Conservation (phyloP, 192 early-diverging fungal species). For the Rhizophagus sp. region DNA sequence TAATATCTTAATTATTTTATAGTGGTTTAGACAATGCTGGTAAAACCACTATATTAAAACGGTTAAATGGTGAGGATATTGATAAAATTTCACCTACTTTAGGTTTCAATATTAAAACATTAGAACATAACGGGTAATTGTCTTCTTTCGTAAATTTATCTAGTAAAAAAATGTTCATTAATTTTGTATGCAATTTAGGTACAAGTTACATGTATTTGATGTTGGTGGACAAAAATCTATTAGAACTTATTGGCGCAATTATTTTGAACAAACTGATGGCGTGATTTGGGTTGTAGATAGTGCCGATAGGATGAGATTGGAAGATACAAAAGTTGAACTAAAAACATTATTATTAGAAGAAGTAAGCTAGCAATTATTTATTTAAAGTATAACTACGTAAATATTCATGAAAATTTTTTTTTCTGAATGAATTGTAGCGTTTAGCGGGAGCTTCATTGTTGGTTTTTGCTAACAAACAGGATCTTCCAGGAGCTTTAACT, state of each 20-base stretch:
- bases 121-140: conserved; percentile 75
- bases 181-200: conserved; percentile 44
- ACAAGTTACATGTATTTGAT: conserved; percentile 93
- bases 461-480: conserved; percentile 98
- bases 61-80: conserved; percentile 91
- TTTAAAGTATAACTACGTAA: too few relatives aligned
- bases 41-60: conserved; percentile 97
- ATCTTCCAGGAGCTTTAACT: conserved; percentile 80
- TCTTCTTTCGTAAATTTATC: not conserved
- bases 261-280: conserved; percentile 99
- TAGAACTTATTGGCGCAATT: conserved; percentile 98
- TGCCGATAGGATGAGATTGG: conserved; percentile 79
- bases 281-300: conserved; percentile 98
- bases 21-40: conserved; percentile 98
- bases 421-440: conserved; percentile 44
- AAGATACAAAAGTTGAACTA: conserved; percentile 82
- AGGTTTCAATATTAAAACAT: conserved; percentile 97
- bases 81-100: conserved; percentile 92
- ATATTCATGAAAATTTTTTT: not conserved
- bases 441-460: conserved; percentile 91
- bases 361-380: conserved; percentile 39
- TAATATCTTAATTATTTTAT: not conserved
- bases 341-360: conserved; percentile 83
- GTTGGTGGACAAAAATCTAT: conserved; percentile 98
- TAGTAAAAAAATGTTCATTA: not conserved